Evolutionary conservation across 192 early-diverging fungal species (phyloP).

Genomic region (Gryganskiella cystojenkinii): DNA sequence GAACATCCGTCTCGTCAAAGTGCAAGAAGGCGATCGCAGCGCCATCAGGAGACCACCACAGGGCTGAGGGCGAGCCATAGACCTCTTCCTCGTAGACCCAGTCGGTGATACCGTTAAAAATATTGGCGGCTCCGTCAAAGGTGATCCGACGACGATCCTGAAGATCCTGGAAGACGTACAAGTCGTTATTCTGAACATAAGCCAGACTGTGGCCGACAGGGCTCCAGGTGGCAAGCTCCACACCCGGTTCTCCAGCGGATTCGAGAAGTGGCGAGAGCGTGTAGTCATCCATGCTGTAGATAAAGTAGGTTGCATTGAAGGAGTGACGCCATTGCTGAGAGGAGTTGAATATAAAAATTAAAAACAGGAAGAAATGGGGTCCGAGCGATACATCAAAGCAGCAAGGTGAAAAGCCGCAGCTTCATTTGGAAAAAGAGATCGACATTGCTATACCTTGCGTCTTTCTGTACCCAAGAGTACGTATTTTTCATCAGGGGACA

Average conservation of each 20-base stretch:
- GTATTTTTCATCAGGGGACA: constrained; percentile 85
- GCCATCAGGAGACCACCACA: constrained; percentile 93
- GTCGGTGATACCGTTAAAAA: constrained; percentile 96
- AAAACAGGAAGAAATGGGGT: constrained; percentile 4
- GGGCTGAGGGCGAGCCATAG: constrained; percentile 66
- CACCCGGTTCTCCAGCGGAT: constrained; percentile 50
- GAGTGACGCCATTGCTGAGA: constrained; percentile 87
- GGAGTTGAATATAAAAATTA: not conserved
- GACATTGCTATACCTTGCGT: constrained; percentile 57
- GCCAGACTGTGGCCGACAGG: constrained; percentile 81
- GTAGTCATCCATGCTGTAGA: constrained; percentile 75
- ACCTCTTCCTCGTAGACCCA: constrained; percentile 99
- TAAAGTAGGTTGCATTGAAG: constrained; percentile 79
- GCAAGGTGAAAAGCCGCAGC: not conserved
- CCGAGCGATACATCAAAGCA: not conserved
- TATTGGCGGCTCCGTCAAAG: constrained; percentile 79
- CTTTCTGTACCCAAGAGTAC: constrained; percentile 77
- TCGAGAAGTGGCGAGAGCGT: constrained; percentile 69
- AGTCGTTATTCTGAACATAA: constrained; percentile 90
- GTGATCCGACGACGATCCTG: constrained; percentile 79
- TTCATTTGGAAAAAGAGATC: not conserved
- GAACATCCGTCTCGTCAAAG: constrained; percentile 87
- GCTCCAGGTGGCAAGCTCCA: constrained; percentile 81
- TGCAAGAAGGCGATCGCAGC: constrained; percentile 83
- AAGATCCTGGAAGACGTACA: constrained; percentile 82